Evolutionary conservation across 73 alveolate genomes (phyloP).

Genomic region (Paramecium bursaria): DNA sequence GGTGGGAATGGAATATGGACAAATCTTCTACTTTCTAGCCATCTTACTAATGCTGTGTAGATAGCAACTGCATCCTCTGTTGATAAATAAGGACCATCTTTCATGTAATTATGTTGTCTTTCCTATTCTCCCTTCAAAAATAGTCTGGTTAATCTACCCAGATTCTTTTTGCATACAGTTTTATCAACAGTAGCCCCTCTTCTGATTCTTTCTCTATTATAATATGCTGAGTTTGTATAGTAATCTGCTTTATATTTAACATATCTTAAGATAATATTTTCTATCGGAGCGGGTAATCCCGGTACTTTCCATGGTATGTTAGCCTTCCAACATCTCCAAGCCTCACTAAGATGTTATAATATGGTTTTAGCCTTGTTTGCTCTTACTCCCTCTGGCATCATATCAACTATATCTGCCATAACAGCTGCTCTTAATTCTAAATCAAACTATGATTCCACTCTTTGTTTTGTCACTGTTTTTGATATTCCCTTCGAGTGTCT

Average conservation of each 20-base stretch:
- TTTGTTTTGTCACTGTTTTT: conserved; percentile 99
- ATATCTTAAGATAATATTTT: conserved; percentile 98
- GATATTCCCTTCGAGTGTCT: conserved; percentile 98
- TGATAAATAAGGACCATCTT: conserved; percentile 99
- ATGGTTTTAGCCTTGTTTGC: conserved; percentile 99
- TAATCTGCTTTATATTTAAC: conserved; percentile 99
- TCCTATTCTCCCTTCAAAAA: conserved; percentile 98
- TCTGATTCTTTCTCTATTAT: conserved; percentile 99
- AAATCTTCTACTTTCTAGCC: conserved; percentile 99
- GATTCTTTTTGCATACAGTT: conserved; percentile 99
- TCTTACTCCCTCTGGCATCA: conserved; percentile 99
- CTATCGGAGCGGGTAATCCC: conserved; percentile 99
- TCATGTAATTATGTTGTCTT: conserved; percentile 98
- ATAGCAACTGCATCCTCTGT: conserved; percentile 99
- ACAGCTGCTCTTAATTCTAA: conserved; percentile 99
- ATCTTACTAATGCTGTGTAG: conserved; percentile 97
- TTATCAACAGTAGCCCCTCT: conserved; percentile 99
- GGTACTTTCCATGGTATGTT: conserved; percentile 99
- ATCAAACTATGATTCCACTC: conserved; percentile 99
- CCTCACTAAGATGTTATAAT: conserved; percentile 98
- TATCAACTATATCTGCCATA: conserved; percentile 98
- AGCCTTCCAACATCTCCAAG: conserved; percentile 99
- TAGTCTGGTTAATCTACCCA: conserved; percentile 99
- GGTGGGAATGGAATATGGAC: conserved; percentile 99
- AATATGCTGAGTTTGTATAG: conserved; percentile 99